Base-by-base conservation (phyloP, 2,329 filamentous ascomycete genomes). In the Pseudogymnoascus sp. region DNA sequence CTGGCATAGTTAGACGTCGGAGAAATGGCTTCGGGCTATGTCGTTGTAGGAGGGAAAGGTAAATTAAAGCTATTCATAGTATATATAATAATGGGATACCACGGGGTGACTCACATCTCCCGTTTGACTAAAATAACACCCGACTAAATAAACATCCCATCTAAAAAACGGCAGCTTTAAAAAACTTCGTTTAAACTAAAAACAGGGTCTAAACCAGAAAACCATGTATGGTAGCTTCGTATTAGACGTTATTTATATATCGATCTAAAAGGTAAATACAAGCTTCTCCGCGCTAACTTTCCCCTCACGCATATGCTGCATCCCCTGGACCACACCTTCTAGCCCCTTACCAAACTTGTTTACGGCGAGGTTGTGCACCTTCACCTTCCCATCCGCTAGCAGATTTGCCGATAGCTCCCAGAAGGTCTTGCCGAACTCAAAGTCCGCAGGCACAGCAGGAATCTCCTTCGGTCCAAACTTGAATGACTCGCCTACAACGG, bases 251-350 rank as follows among this genome's bases (percentile, higher is more conserved):
- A 38, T 36, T 35, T 25, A 39, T 28, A 42, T 41, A n/a, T 52
- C 16, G 11, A 61, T 23, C 61, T 67, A 77, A 64, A 77, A 61
- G 7, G 74, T 77, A 65, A 78, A 79, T 1, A 80, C 78, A 59
- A 80, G 68, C 72, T 80, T 80, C 19, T 73, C 72, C 6, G 73
- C 78, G 61, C 76, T 78, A 25, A 79, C 69, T 63, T 70, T 68
- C 0, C 70, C 68, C 35, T 66, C 58, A 42, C 62, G 67, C 68
- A 72, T 63, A 7, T 63, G 62, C 11, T 70, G 42, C 66, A 72
- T 64, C 5, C 70, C 71, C 39, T 64, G 63, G 39, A 71, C 39
- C 12, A 70, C 62, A 6, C 70, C 71, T 42, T 72, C 69, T 9
- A 72, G 63, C 1, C 70, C 69, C 71, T 67, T 72, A 1, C 70